Evolutionary conservation across 140 eudicot species (phyloP), one percentile per base, ranked within the genome.

Genomic region (Senecio squalidus): DNA sequence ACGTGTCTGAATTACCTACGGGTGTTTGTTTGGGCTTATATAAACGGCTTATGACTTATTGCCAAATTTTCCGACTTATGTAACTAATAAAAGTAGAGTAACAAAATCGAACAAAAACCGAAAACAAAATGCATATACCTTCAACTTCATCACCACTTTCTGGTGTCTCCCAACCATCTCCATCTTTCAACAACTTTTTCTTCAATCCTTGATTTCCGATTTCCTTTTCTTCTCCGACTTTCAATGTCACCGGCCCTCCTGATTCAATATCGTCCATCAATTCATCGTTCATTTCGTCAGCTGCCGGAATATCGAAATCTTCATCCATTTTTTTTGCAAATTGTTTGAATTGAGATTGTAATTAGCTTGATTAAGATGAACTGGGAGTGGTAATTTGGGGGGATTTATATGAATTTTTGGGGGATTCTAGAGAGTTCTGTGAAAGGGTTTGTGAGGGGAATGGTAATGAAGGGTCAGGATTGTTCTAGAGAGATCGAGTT

Each of bases 141-240:
- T 89, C 83, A 9, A 89, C 97, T 57, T 92, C 99, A 44, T 92
- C 96, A 38, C 99, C 99, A 46, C 41, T 66, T 18, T 92, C 99
- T 29, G 99, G 96, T 28, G 78, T 72, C 5, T 92, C 96, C 83
- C 94, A 88, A 2, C 93, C 96, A 28, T 82, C 77, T 28, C 99
- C 99, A 49, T 88, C 95, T 63, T 88, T 92, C 20, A 92, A 40
- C 8, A 92, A 82, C 83, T 87, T 92, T 86, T 92, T 92, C 82
- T 84, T 92, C 86, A 92, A 64, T 0, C 96, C 98, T 25, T 79
- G 71, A 18, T 41, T 56, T 0, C 89, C 96, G 81, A 92, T 92
- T 74, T 84, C 96, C 70, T 79, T 87, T 78, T 92, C 96, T 11
- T 92, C 96, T 5, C 98, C 98, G n/a, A 82, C 96, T 60, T 84